These are phyloP conservation scores for Leccinum holopus DNA, from an alignment of 1,284 basidiomycete species.

Conservation along the genomic window DNA sequence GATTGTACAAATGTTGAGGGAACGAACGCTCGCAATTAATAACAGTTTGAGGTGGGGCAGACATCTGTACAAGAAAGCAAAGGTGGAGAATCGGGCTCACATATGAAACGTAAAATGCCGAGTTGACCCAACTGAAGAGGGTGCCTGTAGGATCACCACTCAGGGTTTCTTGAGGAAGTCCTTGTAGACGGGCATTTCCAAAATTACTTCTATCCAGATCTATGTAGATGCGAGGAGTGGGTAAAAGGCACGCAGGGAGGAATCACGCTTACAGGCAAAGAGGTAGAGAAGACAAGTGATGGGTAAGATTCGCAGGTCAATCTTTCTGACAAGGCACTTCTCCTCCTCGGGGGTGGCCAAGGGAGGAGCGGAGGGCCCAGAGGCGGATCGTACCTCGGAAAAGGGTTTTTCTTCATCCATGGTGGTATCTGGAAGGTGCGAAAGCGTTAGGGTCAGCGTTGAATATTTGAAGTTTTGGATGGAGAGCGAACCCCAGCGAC, in stretches of 20 bases:
- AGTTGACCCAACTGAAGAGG: constrained; percentile 71
- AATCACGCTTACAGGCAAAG: constrained; percentile 61
- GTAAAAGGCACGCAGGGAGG: background rate
- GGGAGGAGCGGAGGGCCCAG: background rate
- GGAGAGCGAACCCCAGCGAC: background rate
- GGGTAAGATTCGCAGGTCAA: constrained; percentile 67
- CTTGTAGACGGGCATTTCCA: constrained; percentile 76
- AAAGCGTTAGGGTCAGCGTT: background rate
- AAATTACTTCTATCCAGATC: constrained; percentile 72
- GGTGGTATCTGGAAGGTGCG: background rate
- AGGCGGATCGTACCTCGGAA: background rate
- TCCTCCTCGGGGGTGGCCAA: constrained; percentile 46
- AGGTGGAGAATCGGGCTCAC: constrained; percentile 37
- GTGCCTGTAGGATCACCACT: constrained; percentile 63
- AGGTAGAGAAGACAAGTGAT: constrained; percentile 73
- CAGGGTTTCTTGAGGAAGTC: constrained; percentile 61
- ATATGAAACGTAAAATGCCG: constrained; percentile 74
- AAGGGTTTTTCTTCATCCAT: constrained; percentile 26
- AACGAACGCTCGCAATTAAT: background rate
- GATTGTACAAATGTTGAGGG: background rate
- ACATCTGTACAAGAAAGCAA: background rate
- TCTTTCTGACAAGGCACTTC: constrained; percentile 57
- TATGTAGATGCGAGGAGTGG: constrained; percentile 26
- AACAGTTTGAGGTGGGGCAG: background rate
- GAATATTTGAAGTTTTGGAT: background rate